Base-by-base conservation (phyloP, 1,284 basidiomycete genomes). In the Tilletia caries region DNA sequence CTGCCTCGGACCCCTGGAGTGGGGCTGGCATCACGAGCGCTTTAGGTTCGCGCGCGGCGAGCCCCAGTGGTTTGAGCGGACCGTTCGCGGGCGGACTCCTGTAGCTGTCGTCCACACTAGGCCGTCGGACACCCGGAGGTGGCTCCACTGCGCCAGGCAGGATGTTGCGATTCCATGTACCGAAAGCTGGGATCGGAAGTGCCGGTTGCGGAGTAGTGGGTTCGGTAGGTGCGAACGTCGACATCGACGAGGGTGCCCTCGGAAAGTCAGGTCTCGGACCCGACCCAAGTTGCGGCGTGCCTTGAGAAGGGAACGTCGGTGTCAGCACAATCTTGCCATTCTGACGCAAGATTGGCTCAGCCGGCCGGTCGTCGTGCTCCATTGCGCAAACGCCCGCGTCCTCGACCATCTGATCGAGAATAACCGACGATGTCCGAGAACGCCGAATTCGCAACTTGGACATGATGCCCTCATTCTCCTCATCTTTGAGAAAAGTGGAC, bases 11-110 rank as follows among this genome's bases (percentile, higher is more conserved):
- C 12, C 77, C 77, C 67, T 79, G 73, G 32, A 80, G 70, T 2
- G 72, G 76, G 25, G 46, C 64, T 10, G 78, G 78, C 77, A 79
- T 80, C 13, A 75, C 34, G 8, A 80, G 67, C 41, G 72, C 74
- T 58, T 73, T 68, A 8, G 78, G 78, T 50, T 71, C 65, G n/a
- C 73, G 72, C 27, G 68, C 72, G 10, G 70, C 73, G 2, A 80
- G 50, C 18, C 78, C 78, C 12, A 69, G 73, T 1, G 77, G 77
- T 25, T 73, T 71, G 33, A 79, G 76, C 1, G 77, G 78, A 13
- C 78, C 78, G 64, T 74, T 71, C 29, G 68, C 64, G 1, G 78
- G 78, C 15, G 78, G 78, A 44, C 74, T 76, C 58, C 74, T 68
- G 34, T 72, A 75, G 33, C 74, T 74, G 65, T 79, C 78, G 48